Evolutionary conservation across 805 yeast species (phyloP).

Genomic region (Lipomyces japonicus): DNA sequence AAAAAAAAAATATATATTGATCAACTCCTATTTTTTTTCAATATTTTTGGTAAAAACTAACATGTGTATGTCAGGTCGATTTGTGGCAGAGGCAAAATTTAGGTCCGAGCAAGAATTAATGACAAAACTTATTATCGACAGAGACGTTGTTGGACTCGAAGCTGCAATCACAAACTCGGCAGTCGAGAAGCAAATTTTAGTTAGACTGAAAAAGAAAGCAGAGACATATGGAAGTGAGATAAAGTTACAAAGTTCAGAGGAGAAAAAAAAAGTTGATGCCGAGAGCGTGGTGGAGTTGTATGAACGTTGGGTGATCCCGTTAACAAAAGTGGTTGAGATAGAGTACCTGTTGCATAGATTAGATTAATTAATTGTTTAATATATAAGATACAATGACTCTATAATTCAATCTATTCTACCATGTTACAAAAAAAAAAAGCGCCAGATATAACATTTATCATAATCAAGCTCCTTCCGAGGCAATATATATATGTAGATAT

Average conservation of each 20-base stretch:
- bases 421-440: too few species aligned
- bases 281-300: constrained; percentile 79
- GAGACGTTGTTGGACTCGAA: constrained; percentile 69
- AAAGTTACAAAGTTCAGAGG: constrained; percentile 44
- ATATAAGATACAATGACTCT: background rate
- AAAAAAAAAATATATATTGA: too few species aligned
- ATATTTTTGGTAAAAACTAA: background rate
- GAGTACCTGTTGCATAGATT: constrained; percentile 82
- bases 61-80: constrained; percentile 40
- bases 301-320: constrained; percentile 83
- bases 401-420: background rate
- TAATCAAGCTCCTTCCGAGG: background rate
- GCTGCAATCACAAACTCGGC: constrained; percentile 79
- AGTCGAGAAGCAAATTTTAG: constrained; percentile 80
- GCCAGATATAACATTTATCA: background rate
- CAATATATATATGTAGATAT: background rate
- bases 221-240: constrained; percentile 76
- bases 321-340: constrained; percentile 92
- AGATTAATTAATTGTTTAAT: constrained; percentile 49
- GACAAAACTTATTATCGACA: constrained; percentile 58
- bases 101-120: constrained; percentile 61
- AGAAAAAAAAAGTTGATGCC: constrained; percentile 61
- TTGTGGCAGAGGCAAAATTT: constrained; percentile 95
- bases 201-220: constrained; percentile 75
- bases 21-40: background rate